phyloP scores from a whole-genome alignment of 257 asterid species.

The Handroanthus guayacan region DNA sequence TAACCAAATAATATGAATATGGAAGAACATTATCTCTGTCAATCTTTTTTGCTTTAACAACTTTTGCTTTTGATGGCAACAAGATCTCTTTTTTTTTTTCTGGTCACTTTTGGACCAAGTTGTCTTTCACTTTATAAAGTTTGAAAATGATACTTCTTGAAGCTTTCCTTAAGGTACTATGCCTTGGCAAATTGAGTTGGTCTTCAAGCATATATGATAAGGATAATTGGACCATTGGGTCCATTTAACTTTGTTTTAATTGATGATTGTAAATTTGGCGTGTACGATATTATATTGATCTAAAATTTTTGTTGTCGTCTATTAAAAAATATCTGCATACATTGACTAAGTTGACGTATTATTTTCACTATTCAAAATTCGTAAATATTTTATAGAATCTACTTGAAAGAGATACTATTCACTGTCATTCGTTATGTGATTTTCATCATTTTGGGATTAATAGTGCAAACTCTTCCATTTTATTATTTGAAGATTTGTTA shows the following conservation, averaged over 20 bases:
- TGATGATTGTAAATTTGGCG: background rate
- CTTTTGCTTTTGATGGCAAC: constrained; percentile 57
- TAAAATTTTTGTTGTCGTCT: background rate
- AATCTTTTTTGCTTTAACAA: constrained; percentile 46
- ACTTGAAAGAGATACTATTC: no score
- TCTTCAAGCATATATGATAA: constrained; percentile 13
- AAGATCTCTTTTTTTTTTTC: constrained; percentile 44
- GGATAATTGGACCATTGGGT: constrained; percentile 4
- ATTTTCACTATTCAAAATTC: no score
- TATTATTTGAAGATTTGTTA: no score
- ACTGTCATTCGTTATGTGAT: no score
- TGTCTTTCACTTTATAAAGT: constrained; percentile 54
- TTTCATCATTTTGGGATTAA: no score
- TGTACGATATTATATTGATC: background rate
- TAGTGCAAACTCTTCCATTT: no score
- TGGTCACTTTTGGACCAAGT: constrained; percentile 53
- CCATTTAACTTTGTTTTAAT: background rate
- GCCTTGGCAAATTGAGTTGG: background rate
- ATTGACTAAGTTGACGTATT: no score
- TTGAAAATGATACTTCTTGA: constrained; percentile 31
- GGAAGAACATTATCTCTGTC: constrained; percentile 24
- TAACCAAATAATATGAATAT: background rate
- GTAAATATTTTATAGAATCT: no score
- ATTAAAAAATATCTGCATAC: no score
- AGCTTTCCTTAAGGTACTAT: constrained; percentile 10